Percentiles rank a stretch among this genome's conserved stretches.
Conservation (phyloP, 345 rosid species). For the Anastatica hierochuntica region DNA sequence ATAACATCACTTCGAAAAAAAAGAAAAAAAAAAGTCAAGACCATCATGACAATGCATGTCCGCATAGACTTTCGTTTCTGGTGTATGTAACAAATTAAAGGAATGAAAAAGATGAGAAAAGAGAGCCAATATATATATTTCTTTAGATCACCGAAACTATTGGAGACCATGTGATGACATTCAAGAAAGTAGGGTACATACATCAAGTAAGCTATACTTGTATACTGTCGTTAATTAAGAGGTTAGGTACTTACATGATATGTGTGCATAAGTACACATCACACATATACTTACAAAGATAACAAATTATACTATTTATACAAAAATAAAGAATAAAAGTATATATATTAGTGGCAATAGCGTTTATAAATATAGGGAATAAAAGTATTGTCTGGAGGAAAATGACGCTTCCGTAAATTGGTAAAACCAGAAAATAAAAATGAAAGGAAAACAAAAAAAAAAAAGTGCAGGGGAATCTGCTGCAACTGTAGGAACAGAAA, state of each 20-base stretch:
- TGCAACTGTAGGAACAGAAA: not conserved
- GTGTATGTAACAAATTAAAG: not conserved
- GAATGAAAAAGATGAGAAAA: not conserved
- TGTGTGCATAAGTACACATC: not conserved
- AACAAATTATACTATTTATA: not conserved
- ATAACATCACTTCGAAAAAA: not conserved
- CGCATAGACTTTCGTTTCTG: not conserved
- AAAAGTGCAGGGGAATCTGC: slow-evolving; percentile 21
- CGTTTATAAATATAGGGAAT: not conserved
- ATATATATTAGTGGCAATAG: not conserved
- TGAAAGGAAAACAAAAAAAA: slow-evolving; percentile 11
- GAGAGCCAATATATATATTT: not conserved
- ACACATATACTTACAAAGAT: slow-evolving; percentile 1
- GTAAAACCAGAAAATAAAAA: not conserved
- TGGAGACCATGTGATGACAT: not conserved
- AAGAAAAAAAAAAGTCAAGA: slow-evolving; percentile 3
- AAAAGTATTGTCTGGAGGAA: slow-evolving; percentile 16
- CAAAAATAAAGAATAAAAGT: not conserved
- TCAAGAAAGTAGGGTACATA: not conserved
- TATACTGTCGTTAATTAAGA: not conserved
- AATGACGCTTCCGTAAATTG: slow-evolving; percentile 9
- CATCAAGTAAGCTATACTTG: slow-evolving; percentile 1
- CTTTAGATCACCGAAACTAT: not conserved
- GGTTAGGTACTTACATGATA: slow-evolving; percentile 1
- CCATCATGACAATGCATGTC: too few relatives aligned